phyloP scores from a whole-genome alignment of 805 yeast species.

The Ogataea henricii region DNA sequence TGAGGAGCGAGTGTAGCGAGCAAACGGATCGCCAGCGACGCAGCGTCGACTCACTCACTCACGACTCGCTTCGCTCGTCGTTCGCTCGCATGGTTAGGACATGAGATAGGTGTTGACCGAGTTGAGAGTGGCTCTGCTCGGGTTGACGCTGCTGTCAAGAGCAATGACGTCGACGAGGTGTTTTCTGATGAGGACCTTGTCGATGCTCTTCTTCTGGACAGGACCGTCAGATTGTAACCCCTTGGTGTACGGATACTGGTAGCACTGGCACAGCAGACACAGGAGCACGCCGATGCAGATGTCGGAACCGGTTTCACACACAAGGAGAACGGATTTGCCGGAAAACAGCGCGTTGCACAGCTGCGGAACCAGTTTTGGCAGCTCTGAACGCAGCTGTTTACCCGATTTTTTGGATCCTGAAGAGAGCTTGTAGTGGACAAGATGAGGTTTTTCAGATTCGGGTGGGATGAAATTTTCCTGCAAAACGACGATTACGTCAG shows the following conservation, averaged over 20 bases:
- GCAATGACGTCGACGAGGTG: constrained; percentile 55
- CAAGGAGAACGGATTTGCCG: constrained; percentile 37
- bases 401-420: constrained; percentile 63
- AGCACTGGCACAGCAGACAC: constrained; percentile 49
- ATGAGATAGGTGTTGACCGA: constrained; percentile 63
- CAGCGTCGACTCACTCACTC: not conserved
- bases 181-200: constrained; percentile 37
- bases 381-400: constrained; percentile 50
- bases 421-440: constrained; percentile 23
- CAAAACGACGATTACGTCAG: constrained; percentile 28
- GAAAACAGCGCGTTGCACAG: constrained; percentile 18
- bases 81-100: constrained; percentile 33
- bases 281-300: constrained; percentile 63
- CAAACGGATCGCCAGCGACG: too few relatives aligned
- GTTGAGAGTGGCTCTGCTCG: constrained; percentile 76
- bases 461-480: constrained; percentile 15
- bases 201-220: constrained; percentile 1
- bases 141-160: constrained; percentile 55
- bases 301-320: constrained; percentile 69
- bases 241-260: constrained; percentile 11
- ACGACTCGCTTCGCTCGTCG: not conserved
- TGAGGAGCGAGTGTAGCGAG: too few relatives aligned
- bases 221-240: not conserved
- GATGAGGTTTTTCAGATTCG: constrained; percentile 15
- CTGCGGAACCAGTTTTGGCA: constrained; percentile 45